phyloP scores from a whole-genome alignment of 2,329 filamentous ascomycete species.

The Periconia sp. region DNA sequence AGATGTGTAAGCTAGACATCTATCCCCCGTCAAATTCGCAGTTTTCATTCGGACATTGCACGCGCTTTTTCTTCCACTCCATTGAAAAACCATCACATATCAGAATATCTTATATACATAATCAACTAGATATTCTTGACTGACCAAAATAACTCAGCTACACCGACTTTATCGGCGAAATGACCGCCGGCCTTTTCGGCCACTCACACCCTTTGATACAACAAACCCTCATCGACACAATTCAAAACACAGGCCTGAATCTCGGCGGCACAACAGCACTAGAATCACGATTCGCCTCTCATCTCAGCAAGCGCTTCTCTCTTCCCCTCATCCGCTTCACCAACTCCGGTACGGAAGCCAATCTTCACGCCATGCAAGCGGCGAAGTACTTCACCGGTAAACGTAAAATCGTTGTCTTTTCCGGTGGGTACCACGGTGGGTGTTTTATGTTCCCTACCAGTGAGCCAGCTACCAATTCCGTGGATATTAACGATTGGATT shows the following conservation, averaged over 20 bases:
- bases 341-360: constrained; percentile 34
- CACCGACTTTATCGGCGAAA: constrained; percentile 30
- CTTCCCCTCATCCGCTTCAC: constrained; percentile 28
- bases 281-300: constrained; percentile 20
- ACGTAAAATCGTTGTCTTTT: constrained; percentile 49
- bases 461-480: constrained; percentile 47
- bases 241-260: constrained; percentile 36
- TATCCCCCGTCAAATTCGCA: no score
- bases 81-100: no score
- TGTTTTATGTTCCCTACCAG: constrained; percentile 51
- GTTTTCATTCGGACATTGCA: no score
- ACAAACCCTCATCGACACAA: constrained; percentile 20
- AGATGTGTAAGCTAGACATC: constrained; percentile 14
- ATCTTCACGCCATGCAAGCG: constrained; percentile 26
- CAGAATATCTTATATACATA: no score
- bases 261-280: constrained; percentile 25
- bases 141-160: constrained; percentile 40
- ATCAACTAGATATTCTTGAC: background rate
- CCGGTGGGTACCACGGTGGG: constrained; percentile 58
- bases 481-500: constrained; percentile 59
- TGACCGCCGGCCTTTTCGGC: constrained; percentile 29
- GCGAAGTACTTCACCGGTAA: constrained; percentile 53
- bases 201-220: constrained; percentile 34
- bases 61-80: no score
- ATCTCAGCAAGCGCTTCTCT: constrained; percentile 24